Conservation (phyloP, 805 yeast species). For the Wickerhamomyces subpelliculosus region DNA sequence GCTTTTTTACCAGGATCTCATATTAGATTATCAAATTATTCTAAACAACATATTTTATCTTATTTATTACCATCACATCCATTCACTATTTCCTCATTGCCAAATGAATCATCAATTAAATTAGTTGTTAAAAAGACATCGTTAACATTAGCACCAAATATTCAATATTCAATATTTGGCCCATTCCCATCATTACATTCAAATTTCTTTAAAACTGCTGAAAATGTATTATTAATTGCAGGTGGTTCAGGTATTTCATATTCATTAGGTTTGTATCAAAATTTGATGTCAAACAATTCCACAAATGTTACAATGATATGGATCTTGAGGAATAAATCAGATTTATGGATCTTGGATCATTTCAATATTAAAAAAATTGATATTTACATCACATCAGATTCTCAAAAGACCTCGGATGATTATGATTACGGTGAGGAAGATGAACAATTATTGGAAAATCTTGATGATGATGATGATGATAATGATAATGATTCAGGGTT, state of each 20-base stretch:
- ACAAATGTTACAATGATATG: conserved; percentile 40
- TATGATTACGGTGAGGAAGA: conserved; percentile 6
- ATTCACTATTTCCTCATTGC: conserved; percentile 47
- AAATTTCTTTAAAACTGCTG: conserved; percentile 40
- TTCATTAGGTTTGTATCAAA: conserved; percentile 46
- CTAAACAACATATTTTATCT: conserved; percentile 28
- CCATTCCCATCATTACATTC: conserved; percentile 38
- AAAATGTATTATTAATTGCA: conserved; percentile 45
- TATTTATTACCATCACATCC: conserved; percentile 63
- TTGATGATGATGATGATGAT: conserved; percentile 16
- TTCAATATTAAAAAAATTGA: conserved; percentile 28
- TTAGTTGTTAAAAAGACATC: conserved; percentile 38
- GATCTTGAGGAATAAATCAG: conserved; percentile 42
- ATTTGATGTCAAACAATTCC: conserved; percentile 24
- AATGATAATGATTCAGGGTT: conserved; percentile 13
- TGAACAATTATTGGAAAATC: conserved; percentile 14
- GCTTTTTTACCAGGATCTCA: conserved; percentile 50
- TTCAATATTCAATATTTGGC: conserved; percentile 31
- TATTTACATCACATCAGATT: conserved; percentile 30
- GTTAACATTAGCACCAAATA: conserved; percentile 26
- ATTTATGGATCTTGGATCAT: conserved; percentile 39
- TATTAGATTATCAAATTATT: conserved; percentile 37
- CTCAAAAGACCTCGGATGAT: conserved; percentile 3
- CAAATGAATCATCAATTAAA: conserved; percentile 32
- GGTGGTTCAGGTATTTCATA: conserved; percentile 75